Base-by-base conservation (phyloP, 2,329 filamentous ascomycete species). In the Ustulina deusta region DNA sequence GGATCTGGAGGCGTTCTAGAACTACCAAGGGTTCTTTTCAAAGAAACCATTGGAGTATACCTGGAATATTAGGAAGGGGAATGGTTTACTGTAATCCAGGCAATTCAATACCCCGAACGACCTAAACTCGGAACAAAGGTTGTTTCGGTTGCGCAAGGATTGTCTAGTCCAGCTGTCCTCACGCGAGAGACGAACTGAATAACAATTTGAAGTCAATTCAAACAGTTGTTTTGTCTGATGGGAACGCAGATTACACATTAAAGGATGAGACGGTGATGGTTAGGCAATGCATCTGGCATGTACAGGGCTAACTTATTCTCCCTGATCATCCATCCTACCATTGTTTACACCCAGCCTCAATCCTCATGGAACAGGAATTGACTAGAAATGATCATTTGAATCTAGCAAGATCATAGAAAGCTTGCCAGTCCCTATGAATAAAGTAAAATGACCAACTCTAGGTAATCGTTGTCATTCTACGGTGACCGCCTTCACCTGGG, bases 101-200 rank as follows among this genome's bases (percentile, higher is more conserved):
- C 42, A 42, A 70, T 63, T 42, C 54, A 55, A 70, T 65, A 65
- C 61, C 52, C 64, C 57, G 25, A 51, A 34, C 34, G 44, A 63
- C 25, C 49, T 32, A 32, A 51, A 49, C 32, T 36, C n/a, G n/a
- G 55, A 56, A 22, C 22, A 25, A 15, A 44, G 25, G 22, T 36
- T 52, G 20, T 51, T 64, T 54, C 27, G 36, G 54, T 27, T n/a
- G 15, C 22, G 15, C n/a, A 15, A 44, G 27, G 13, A 44, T 34
- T 56, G 25, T 22, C 36, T 25, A 44, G 36, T 42, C 36, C 32
- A 9, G 34, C 36, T 61, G 6, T 42, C 22, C 25, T 57, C 49
- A 55, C 22, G 22, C 34, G 17, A 46, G 58, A 52, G 56, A 66
- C 56, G 59, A 62, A 32, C 29, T 38, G 20, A 42, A 61, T 27